phyloP scores from a whole-genome alignment of 1,139 yeast species.

The Arxiozyma slooffiae region DNA sequence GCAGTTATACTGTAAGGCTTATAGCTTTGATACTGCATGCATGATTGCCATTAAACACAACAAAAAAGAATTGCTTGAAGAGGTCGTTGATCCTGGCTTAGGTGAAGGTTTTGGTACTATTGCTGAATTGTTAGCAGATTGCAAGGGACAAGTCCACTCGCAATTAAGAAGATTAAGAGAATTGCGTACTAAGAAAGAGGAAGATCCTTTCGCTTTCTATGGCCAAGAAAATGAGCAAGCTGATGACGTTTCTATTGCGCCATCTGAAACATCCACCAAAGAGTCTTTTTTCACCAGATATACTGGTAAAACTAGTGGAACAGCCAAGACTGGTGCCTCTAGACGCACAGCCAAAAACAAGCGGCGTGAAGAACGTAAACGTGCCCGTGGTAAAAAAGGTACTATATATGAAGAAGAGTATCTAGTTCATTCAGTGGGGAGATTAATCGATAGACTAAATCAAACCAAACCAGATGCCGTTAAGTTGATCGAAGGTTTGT shows the following conservation, averaged over 20 bases:
- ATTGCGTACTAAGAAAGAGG: conserved; percentile 67
- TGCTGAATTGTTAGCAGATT: conserved; percentile 86
- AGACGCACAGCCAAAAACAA: conserved; percentile 83
- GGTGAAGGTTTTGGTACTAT: conserved; percentile 81
- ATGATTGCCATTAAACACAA: conserved; percentile 44
- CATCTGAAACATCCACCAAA: conserved; percentile 85
- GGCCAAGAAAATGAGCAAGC: conserved; percentile 70
- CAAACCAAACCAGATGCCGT: conserved; percentile 68
- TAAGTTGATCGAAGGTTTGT: conserved; percentile 61
- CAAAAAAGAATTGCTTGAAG: conserved; percentile 41
- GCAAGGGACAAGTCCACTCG: conserved; percentile 72
- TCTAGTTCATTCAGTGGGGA: conserved; percentile 74
- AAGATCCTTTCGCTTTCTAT: conserved; percentile 78
- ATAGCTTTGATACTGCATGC: conserved; percentile 66
- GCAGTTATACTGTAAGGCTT: conserved; percentile 61
- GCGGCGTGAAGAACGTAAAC: conserved; percentile 90
- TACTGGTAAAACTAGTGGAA: conserved; percentile 90
- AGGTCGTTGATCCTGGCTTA: conserved; percentile 60
- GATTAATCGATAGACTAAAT: conserved; percentile 73
- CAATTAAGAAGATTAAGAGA: conserved; percentile 80
- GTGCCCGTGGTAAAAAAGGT: conserved; percentile 95
- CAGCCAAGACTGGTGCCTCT: conserved; percentile 94
- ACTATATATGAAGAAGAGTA: conserved; percentile 96
- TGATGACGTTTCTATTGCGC: conserved; percentile 90
- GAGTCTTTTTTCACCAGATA: conserved; percentile 91